Conservation (phyloP, 805 yeast genomes). For the Lipomyces oligophaga region DNA sequence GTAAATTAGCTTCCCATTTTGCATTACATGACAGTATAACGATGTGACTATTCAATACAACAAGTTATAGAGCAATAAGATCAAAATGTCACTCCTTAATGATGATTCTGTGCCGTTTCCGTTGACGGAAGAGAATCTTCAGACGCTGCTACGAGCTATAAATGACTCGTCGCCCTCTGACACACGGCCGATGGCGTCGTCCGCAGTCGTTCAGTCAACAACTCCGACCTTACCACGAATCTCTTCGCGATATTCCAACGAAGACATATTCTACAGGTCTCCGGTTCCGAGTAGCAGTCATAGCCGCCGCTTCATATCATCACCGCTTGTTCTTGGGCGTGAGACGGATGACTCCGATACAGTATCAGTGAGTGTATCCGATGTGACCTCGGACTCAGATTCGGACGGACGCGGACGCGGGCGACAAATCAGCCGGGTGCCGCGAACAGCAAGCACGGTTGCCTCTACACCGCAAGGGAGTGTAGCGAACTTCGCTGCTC, state of each 20-base stretch:
- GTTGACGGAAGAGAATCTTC: conserved; percentile 27
- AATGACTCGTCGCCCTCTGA: conserved; percentile 7
- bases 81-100: conserved; percentile 1
- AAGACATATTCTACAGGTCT: not conserved
- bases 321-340: conserved; percentile 2
- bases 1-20: too few species aligned
- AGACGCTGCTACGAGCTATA: conserved; percentile 17
- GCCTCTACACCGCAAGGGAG: conserved; percentile 26
- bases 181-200: not conserved
- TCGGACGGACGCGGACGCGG: too few species aligned
- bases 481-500: conserved; percentile 18
- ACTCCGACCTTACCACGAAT: not conserved
- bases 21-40: too few species aligned
- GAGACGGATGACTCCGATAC: conserved; percentile 1
- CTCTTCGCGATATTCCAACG: not conserved
- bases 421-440: too few species aligned
- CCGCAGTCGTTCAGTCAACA: conserved; percentile 1
- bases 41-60: too few species aligned
- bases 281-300: conserved; percentile 2
- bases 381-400: too few species aligned
- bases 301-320: conserved; percentile 1
- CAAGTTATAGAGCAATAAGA: too few species aligned
- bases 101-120: conserved; percentile 16
- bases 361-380: too few species aligned
- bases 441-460: conserved; percentile 12